Conservation (phyloP, 176 grass and related monocot genomes). For the Oryza glaberrima region DNA sequence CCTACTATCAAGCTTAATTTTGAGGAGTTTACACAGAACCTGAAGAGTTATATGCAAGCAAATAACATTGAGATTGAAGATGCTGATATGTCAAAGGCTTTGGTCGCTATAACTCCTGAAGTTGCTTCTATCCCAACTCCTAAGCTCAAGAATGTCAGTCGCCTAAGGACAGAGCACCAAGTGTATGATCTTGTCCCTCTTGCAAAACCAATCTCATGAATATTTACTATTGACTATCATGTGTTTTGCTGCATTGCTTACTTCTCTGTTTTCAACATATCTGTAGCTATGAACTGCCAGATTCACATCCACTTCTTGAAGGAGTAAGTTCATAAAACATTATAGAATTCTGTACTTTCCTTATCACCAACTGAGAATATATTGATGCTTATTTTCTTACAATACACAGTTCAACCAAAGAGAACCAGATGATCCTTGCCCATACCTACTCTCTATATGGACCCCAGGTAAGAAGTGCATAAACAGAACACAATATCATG, state of each 20-base stretch:
- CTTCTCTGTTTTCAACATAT: slow-evolving; percentile 32
- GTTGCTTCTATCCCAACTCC: slow-evolving; percentile 75
- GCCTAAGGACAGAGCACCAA: slow-evolving; percentile 87
- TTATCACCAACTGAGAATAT: neutral
- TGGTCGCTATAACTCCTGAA: slow-evolving; percentile 68
- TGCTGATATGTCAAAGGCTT: slow-evolving; percentile 76
- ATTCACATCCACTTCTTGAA: slow-evolving; percentile 68
- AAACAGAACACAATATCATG: slow-evolving; percentile 9
- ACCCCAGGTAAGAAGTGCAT: slow-evolving; percentile 59
- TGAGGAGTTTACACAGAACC: slow-evolving; percentile 69
- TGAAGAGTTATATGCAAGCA: slow-evolving; percentile 74
- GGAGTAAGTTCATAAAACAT: slow-evolving; percentile 54
- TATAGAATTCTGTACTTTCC: neutral
- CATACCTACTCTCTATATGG: slow-evolving; percentile 86
- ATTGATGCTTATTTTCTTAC: slow-evolving; percentile 37
- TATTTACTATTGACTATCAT: neutral
- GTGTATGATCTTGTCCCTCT: slow-evolving; percentile 63
- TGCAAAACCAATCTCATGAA: slow-evolving; percentile 2
- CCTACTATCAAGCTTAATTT: slow-evolving; percentile 81
- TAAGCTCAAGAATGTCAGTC: slow-evolving; percentile 80
- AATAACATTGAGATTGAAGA: slow-evolving; percentile 83
- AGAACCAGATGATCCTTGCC: slow-evolving; percentile 74
- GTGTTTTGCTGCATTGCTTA: neutral
- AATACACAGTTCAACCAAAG: slow-evolving; percentile 61
- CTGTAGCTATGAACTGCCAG: slow-evolving; percentile 82